A percentile compares a stretch with the other conserved stretches of the same genome.
These are phyloP conservation scores for Ogataea methanolica DNA, from an alignment of 805 yeast genomes.

Conservation along the genomic window DNA sequence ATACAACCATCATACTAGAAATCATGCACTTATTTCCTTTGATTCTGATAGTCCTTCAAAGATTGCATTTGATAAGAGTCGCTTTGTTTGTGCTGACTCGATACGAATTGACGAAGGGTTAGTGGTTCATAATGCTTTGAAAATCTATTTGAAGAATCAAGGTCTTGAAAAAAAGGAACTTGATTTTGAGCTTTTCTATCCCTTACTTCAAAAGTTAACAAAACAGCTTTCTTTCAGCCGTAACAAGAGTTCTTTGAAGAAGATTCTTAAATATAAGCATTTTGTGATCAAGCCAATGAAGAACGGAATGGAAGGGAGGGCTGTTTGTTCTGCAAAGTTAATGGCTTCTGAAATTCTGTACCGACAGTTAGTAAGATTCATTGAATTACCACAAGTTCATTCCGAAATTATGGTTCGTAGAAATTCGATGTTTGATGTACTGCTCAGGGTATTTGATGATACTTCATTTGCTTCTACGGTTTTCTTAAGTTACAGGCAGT, in stretches of 20 bases:
- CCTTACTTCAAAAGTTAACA: slow-evolving; percentile 3
- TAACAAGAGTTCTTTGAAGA: slow-evolving; percentile 9
- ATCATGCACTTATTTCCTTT: neutral
- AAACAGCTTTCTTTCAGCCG: slow-evolving; percentile 5
- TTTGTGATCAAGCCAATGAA: slow-evolving; percentile 2
- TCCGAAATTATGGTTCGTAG: slow-evolving; percentile 5
- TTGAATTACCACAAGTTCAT: slow-evolving; percentile 1
- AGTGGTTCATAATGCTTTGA: slow-evolving; percentile 9
- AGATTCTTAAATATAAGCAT: slow-evolving; percentile 11
- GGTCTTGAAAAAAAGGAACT: slow-evolving; percentile 3
- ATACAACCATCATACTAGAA: too few species aligned
- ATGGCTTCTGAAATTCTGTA: slow-evolving; percentile 5
- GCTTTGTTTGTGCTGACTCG: slow-evolving; percentile 5
- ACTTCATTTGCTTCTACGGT: slow-evolving; percentile 4
- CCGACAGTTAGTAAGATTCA: slow-evolving; percentile 1
- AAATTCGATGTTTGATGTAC: slow-evolving; percentile 11
- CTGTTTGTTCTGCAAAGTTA: neutral
- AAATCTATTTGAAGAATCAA: slow-evolving; percentile 3
- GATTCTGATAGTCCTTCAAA: neutral
- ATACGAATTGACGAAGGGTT: slow-evolving; percentile 12
- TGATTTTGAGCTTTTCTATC: slow-evolving; percentile 5
- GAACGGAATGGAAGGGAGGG: neutral
- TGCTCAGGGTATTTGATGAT: slow-evolving; percentile 5
- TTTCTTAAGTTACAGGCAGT: neutral
- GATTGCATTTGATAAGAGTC: slow-evolving; percentile 1